Evolutionary conservation across 768 basidiomycete genomes (phyloP).

Genomic region (Boletus reticulatus): DNA sequence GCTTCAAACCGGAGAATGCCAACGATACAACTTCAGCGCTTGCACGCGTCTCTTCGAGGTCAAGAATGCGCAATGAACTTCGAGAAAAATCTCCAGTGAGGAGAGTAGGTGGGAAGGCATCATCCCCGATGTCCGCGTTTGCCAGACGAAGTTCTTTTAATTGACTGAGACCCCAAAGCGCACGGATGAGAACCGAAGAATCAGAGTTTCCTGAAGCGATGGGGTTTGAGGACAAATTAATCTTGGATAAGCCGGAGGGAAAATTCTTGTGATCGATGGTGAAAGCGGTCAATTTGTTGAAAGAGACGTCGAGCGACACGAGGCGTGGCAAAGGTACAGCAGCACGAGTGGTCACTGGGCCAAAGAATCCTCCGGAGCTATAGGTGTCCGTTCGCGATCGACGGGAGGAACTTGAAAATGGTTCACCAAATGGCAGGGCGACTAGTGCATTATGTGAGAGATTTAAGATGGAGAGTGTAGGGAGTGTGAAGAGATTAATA

Average conservation of each 20-base stretch:
- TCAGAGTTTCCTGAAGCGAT: constrained; percentile 41
- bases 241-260: constrained; percentile 52
- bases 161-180: constrained; percentile 45
- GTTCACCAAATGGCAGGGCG: constrained; percentile 58
- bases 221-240: constrained; percentile 69
- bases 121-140: constrained; percentile 58
- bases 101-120: constrained; percentile 45
- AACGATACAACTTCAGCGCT: constrained; percentile 43
- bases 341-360: constrained; percentile 59
- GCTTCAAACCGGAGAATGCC: constrained; percentile 47
- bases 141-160: constrained; percentile 59
- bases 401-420: constrained; percentile 40
- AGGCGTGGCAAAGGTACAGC: constrained; percentile 65
- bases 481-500: constrained; percentile 61
- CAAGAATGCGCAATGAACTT: constrained; percentile 49
- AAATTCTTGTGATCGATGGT: constrained; percentile 52
- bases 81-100: constrained; percentile 12
- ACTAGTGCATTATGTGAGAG: constrained; percentile 68
- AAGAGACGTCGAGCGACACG: constrained; percentile 57
- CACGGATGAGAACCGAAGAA: constrained; percentile 38
- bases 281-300: constrained; percentile 60
- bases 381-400: constrained; percentile 26
- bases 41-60: constrained; percentile 65
- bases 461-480: constrained; percentile 63
- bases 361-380: constrained; percentile 58